Conservation (phyloP, 352 stramenopile genomes). For the Phytophthora europaea region DNA sequence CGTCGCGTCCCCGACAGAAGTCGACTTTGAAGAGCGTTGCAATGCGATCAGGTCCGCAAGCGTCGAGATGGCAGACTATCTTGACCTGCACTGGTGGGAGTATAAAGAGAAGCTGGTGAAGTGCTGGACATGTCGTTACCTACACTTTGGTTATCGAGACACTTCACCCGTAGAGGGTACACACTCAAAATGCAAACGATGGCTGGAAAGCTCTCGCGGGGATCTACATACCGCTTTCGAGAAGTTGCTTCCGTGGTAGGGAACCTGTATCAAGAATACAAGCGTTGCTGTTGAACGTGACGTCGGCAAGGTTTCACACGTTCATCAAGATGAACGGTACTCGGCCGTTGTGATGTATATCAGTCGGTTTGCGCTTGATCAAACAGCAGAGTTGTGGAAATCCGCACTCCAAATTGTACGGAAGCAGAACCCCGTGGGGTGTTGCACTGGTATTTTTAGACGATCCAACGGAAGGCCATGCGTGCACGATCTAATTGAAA, state of each 20-base stretch:
- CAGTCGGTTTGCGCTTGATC: background rate
- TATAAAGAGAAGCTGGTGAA: background rate
- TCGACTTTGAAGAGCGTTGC: background rate
- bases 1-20: background rate
- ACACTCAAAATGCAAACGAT: background rate
- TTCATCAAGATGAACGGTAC: background rate
- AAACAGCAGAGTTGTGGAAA: background rate
- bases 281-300: background rate
- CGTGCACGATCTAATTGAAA: background rate
- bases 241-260: background rate
- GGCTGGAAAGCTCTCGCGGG: background rate
- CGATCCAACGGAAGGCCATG: background rate
- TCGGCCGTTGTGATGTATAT: background rate
- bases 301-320: background rate
- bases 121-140: background rate
- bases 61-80: background rate
- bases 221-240: background rate
- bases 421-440: background rate
- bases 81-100: background rate
- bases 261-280: background rate
- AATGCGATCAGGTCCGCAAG: background rate
- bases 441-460: background rate
- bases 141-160: background rate
- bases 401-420: background rate
- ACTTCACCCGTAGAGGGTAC: background rate